phyloP scores from a whole-genome alignment of 2,329 filamentous ascomycete species.

The Venturia asperata region DNA sequence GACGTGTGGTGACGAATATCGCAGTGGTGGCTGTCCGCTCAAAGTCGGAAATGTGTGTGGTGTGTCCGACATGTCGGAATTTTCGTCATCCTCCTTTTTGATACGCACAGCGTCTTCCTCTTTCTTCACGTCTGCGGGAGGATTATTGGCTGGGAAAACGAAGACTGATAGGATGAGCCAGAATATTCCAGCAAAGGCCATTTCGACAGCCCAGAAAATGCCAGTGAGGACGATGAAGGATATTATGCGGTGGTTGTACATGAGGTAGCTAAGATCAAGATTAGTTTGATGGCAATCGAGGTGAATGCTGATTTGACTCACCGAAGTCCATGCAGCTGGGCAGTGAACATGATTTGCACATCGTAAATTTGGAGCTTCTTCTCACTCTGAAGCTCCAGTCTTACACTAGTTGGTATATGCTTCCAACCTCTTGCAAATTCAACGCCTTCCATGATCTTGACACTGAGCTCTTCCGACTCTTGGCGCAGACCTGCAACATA shows the following conservation, averaged over 20 bases:
- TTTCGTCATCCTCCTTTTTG: slow-evolving; percentile 25
- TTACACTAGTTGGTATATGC: slow-evolving; percentile 47
- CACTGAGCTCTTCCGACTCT: slow-evolving; percentile 56
- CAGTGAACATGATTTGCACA: slow-evolving; percentile 60
- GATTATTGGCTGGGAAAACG: slow-evolving; percentile 24
- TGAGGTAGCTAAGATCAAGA: slow-evolving; percentile 54
- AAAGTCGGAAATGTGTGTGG: slow-evolving; percentile 44
- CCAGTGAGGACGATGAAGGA: slow-evolving; percentile 62
- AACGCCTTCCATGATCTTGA: slow-evolving; percentile 68
- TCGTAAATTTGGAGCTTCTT: slow-evolving; percentile 70
- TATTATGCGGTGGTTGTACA: slow-evolving; percentile 73
- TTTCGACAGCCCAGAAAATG: slow-evolving; percentile 70
- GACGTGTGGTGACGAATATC: slow-evolving; percentile 26
- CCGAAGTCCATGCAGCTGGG: slow-evolving; percentile 65
- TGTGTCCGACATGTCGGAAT: slow-evolving; percentile 37
- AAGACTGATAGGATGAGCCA: slow-evolving; percentile 53
- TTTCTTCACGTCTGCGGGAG: not conserved
- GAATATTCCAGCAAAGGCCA: slow-evolving; percentile 57
- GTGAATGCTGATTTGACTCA: slow-evolving; percentile 27
- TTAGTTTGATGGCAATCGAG: not conserved
- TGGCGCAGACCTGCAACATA: slow-evolving; percentile 60
- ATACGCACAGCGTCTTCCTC: slow-evolving; percentile 19
- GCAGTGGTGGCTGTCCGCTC: slow-evolving; percentile 38
- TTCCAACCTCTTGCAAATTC: slow-evolving; percentile 52
- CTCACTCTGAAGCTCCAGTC: slow-evolving; percentile 63